Percentiles rank a stretch among this genome's conserved stretches.
Conservation (phyloP, 2,329 filamentous ascomycete genomes). For the Chaetomium sp. region DNA sequence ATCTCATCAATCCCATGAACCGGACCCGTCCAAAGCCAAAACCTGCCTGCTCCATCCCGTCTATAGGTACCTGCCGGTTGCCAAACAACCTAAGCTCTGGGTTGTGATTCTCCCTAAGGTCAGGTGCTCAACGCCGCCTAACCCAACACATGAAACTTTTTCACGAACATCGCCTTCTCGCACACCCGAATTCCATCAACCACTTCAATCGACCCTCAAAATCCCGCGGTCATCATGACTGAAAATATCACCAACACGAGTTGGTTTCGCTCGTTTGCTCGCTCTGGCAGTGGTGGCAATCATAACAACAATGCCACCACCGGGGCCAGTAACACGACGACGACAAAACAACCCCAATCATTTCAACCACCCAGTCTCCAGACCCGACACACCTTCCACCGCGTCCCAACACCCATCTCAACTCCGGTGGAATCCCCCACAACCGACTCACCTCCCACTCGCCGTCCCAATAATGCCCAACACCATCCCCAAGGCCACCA, state of each 20-base stretch:
- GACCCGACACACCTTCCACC: background rate
- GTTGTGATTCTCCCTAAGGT: no score
- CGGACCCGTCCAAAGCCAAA: no score
- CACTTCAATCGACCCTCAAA: no score
- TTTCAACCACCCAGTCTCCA: background rate
- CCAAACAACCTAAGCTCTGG: no score
- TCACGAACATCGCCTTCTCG: background rate
- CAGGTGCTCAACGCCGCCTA: no score
- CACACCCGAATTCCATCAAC: background rate
- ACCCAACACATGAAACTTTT: background rate
- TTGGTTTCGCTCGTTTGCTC: conserved; percentile 12
- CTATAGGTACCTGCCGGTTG: no score
- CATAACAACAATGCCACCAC: no score
- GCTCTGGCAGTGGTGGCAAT: background rate
- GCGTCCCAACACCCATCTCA: background rate
- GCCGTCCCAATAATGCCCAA: background rate
- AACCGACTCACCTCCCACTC: background rate
- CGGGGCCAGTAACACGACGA: background rate
- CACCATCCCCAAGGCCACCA: background rate
- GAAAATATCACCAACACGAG: conserved; percentile 2
- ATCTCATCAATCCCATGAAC: no score
- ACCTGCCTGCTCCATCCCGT: no score
- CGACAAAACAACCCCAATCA: background rate
- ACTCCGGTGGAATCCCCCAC: background rate
- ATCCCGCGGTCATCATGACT: conserved; percentile 1